Conservation (phyloP, 2,329 filamentous ascomycete genomes). For the Neodidymelliopsis sp. region DNA sequence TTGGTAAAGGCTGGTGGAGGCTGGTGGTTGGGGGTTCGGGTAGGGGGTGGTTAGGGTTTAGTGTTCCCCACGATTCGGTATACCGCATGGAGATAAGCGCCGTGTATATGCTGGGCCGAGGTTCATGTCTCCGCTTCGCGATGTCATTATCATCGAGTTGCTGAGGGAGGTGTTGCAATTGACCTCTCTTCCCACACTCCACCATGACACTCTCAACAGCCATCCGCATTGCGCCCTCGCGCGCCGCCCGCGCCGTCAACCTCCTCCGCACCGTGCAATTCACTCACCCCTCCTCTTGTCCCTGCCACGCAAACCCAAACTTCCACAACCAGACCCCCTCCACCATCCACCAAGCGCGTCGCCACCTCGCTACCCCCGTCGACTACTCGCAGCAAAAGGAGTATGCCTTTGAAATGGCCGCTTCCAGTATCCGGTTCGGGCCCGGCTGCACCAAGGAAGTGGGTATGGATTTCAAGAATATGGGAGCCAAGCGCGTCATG, state of each 20-base stretch:
- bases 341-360: conserved; percentile 60
- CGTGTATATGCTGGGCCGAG: conserved; percentile 3
- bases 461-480: conserved; percentile 95
- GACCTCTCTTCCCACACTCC: no score
- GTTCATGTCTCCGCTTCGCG: no score
- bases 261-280: conserved; percentile 90
- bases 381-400: conserved; percentile 80
- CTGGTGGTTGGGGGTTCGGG: no score
- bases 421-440: conserved; percentile 92
- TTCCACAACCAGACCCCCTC: conserved; percentile 62
- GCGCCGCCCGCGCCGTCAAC: conserved; percentile 68
- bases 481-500: conserved; percentile 85
- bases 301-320: conserved; percentile 91
- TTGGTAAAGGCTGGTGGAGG: no score
- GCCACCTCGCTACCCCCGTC: conserved; percentile 77
- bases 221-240: conserved; percentile 50
- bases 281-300: conserved; percentile 89
- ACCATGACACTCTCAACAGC: conserved; percentile 22
- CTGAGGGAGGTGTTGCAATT: no score
- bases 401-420: conserved; percentile 99
- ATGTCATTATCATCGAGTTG: no score
- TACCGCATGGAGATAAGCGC: conserved; percentile 4
- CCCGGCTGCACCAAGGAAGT: conserved; percentile 94
- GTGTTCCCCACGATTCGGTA: conserved; percentile 13
- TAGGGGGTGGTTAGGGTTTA: no score